A percentile compares a stretch with the other conserved stretches of the same genome.
Evolutionary conservation across 768 basidiomycete genomes (phyloP).

Genomic region (Suillus lakei): DNA sequence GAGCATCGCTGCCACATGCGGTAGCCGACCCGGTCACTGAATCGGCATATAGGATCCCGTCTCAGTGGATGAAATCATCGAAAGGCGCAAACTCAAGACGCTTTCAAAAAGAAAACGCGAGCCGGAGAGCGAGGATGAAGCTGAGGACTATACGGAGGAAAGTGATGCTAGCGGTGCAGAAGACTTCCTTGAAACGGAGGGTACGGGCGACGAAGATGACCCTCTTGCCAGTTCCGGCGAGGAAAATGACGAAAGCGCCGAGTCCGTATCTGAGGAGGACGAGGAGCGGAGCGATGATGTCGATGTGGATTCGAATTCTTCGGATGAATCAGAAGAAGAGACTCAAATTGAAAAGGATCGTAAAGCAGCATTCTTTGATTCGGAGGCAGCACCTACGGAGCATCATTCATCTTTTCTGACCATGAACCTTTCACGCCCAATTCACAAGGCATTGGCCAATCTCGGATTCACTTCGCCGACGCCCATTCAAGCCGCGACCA

Average conservation of each 20-base stretch:
- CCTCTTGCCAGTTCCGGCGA: conserved; percentile 38
- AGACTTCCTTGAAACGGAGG: conserved; percentile 29
- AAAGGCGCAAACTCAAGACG: conserved; percentile 56
- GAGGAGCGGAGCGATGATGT: conserved; percentile 30
- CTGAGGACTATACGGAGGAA: conserved; percentile 41
- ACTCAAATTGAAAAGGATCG: conserved; percentile 64
- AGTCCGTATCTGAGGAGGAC: conserved; percentile 37
- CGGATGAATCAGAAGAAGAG: conserved; percentile 64
- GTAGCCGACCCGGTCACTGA: conserved; percentile 4
- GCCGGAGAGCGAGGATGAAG: conserved; percentile 38
- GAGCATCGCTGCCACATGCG: conserved; percentile 26
- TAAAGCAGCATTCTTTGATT: conserved; percentile 89
- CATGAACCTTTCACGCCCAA: conserved; percentile 95
- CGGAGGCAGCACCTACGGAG: conserved; percentile 50
- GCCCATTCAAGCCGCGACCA: conserved; percentile 93
- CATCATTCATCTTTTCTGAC: conserved; percentile 82
- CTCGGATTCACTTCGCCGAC: conserved; percentile 86
- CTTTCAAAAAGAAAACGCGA: conserved; percentile 68
- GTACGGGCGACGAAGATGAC: conserved; percentile 33
- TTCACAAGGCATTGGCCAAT: conserved; percentile 87
- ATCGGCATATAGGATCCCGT: conserved; percentile 62
- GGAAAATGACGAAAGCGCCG: conserved; percentile 39
- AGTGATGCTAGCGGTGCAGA: conserved; percentile 16
- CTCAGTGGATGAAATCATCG: conserved; percentile 92
- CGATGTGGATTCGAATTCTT: conserved; percentile 49